These are phyloP conservation scores for Arabis hirsuta DNA, from an alignment of 345 rosid species.

Conservation along the genomic window DNA sequence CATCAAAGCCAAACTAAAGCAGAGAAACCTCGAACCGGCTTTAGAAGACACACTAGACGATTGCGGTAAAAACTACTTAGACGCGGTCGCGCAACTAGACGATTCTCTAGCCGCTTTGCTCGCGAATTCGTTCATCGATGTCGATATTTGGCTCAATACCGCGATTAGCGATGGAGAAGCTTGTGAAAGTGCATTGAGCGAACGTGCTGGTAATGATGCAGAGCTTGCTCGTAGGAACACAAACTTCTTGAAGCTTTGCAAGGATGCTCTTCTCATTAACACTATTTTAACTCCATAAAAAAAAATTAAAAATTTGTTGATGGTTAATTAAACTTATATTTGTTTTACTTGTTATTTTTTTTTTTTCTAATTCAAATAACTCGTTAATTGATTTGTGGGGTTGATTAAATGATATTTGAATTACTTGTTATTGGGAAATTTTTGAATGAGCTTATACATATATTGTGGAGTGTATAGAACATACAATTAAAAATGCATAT, in stretches of 20 bases:
- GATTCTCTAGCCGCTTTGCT: conserved; percentile 59
- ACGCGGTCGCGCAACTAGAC: conserved; percentile 66
- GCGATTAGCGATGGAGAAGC: conserved; percentile 51
- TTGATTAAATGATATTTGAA: conserved; percentile 20
- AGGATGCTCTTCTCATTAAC: conserved; percentile 50
- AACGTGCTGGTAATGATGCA: conserved; percentile 23
- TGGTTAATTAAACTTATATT: background rate
- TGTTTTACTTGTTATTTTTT: conserved; percentile 7
- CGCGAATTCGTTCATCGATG: conserved; percentile 46
- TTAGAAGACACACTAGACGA: conserved; percentile 63
- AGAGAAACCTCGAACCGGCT: conserved; percentile 46
- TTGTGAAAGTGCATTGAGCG: conserved; percentile 50
- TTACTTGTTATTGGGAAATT: conserved; percentile 18
- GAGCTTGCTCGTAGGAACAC: conserved; percentile 47
- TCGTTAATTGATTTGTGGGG: conserved; percentile 16
- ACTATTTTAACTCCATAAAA: conserved; percentile 46
- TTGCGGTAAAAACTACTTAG: conserved; percentile 58
- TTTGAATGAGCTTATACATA: conserved; percentile 26
- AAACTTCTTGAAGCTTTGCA: conserved; percentile 50
- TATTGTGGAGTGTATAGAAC: background rate
- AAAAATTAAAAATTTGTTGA: background rate
- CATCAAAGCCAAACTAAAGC: conserved; percentile 42
- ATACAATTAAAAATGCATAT: background rate
- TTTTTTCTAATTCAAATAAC: background rate
- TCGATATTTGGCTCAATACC: conserved; percentile 48